Evolutionary conservation across 2,329 filamentous ascomycete species (phyloP), one percentile per base, ranked within the genome.

Genomic region (Zymoseptoria ardabiliae): DNA sequence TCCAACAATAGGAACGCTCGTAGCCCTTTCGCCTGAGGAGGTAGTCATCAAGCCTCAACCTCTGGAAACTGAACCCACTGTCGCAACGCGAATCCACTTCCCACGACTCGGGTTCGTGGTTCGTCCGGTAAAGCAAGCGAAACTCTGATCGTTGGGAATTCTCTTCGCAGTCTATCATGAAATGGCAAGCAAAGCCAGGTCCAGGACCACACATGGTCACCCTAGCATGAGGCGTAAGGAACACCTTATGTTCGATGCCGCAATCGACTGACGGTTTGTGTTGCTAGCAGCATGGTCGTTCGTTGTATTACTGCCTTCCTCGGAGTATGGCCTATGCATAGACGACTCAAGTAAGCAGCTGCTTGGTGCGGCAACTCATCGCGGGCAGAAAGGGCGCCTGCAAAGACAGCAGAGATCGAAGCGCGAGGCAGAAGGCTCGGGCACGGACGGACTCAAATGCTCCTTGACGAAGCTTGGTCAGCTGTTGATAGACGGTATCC

Each of bases 51-150:
- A 68, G 63, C 75, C 75, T 5, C 56, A 60, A 10, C 60, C 61
- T 48, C 59, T 68, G 2, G 72, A 70, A 1, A 68, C 58, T 11
- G 30, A 61, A 11, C 62, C 68, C 1, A 62, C 70, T 30, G 57
- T 77, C 10, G 68, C 73, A 55, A 70, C 71, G 1, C 63, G 72
- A 17, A 63, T 77, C 13, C 75, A 77, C 67, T 77, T 77, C 52
- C 75, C 75, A 7, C 64, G 73, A 22, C 54, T 76, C 13, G 75
- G 74, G 0, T 77, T 76, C 57, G 70, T 73, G 9, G 68, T 76
- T 1, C 66, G 68, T 56, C 68, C 65, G 3, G 64, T 65, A 2
- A 60, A 61, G 4, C 55, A 58, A n/a, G 35, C 65, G 2, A 66
- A 66, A 45, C 41, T 68, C 7, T 53, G 23, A 53, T 23, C 17